Evolutionary conservation across 2,329 filamentous ascomycete genomes (phyloP), one percentile per base, ranked within the genome.

Genomic region (Cercospora sesami): DNA sequence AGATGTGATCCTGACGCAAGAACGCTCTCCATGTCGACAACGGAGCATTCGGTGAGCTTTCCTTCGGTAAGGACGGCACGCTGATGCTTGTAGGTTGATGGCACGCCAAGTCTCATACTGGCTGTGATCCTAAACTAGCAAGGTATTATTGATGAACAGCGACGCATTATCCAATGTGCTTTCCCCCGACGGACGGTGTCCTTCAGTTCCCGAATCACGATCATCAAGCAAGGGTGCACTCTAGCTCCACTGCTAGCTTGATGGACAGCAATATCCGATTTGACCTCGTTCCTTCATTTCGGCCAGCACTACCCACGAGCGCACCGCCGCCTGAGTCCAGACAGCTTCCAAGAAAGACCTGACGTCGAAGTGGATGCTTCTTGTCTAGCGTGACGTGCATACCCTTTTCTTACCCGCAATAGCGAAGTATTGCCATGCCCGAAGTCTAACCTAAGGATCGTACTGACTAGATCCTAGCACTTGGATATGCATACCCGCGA

Each of bases 401-500:
- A 9, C 10, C 30, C n/a, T 48, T 61, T 26, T 21, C 18, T 61
- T 12, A 33, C 31, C 59, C 31, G 39, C 30, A 21, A 30, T 30
- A 9, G 51, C 62, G 51, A 36, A 55, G 62, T 55, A 23, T n/a
- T 58, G 51, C 62, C 31, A 39, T 58, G 31, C 51, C 59, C 59
- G 59, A 30, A 42, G 59, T 64, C 12, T 16, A 64, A 39, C 51
- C 51, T 57, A 57, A 23, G 62, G 62, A 57, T 57, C 59, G 39
- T n/a, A 57, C 18, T 39, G 30, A 57, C 26, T 28, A 39, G 21
- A 64, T 33, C 30, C 48, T 30, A 57, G 61, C 61, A 64, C 58
- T 12, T 28, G 48, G 62, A 64, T 42, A 58, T 63, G 62, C 48
- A 64, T 58, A 58, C 21, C 62, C 62, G 33, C 10, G 21, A 45